phyloP scores from a whole-genome alignment of 257 asterid genomes.

The Solanum chiquidenum region DNA sequence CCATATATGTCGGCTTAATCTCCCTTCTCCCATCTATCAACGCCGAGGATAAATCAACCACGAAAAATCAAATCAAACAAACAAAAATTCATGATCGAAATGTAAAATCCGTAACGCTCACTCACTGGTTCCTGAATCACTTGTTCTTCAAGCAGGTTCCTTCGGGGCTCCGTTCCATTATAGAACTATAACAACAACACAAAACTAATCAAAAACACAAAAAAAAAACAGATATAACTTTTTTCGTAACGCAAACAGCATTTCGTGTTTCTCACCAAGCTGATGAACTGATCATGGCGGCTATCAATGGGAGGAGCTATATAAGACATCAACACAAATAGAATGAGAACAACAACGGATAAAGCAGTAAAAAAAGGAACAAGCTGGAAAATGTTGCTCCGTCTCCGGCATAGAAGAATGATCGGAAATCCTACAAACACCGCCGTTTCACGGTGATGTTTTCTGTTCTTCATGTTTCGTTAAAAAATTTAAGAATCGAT shows the following conservation, averaged over 20 bases:
- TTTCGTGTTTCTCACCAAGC: slow-evolving; percentile 1
- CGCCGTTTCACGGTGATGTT: background rate
- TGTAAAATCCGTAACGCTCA: background rate
- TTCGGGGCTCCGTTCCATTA: slow-evolving; percentile 11
- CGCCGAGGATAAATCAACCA: background rate
- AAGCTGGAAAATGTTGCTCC: slow-evolving; percentile 25
- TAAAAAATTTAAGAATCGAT: background rate
- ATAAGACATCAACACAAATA: slow-evolving; percentile 19
- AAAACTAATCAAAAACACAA: background rate
- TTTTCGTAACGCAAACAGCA: background rate
- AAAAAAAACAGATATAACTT: background rate
- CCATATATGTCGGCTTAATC: slow-evolving; percentile 35
- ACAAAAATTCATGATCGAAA: background rate
- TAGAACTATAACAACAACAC: slow-evolving; percentile 11
- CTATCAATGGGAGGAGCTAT: slow-evolving; percentile 22
- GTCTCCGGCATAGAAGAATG: slow-evolving; percentile 31
- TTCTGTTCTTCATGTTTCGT: slow-evolving; percentile 31
- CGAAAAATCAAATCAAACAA: background rate
- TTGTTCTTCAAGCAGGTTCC: slow-evolving; percentile 19
- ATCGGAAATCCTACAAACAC: slow-evolving; percentile 21
- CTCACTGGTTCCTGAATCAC: slow-evolving; percentile 50
- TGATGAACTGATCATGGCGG: slow-evolving; percentile 7
- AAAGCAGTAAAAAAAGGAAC: slow-evolving; percentile 35
- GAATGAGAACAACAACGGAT: slow-evolving; percentile 26
- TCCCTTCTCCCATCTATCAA: slow-evolving; percentile 34